Evolutionary conservation across 2,329 filamentous ascomycete species (phyloP).

Genomic region (Davidsoniella neocaledoniae): DNA sequence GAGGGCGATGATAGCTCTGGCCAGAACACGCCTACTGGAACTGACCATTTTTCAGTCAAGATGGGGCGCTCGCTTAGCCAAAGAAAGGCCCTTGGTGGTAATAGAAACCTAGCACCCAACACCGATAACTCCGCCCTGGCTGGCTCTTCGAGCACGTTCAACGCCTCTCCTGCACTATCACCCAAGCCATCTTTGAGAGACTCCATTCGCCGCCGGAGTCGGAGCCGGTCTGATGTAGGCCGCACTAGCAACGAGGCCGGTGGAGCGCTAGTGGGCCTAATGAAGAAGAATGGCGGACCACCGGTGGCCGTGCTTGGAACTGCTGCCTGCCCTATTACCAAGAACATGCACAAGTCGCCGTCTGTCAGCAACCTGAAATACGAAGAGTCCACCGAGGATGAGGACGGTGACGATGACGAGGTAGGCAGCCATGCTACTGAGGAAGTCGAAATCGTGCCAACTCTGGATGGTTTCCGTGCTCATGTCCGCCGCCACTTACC

Average conservation of each 20-base stretch:
- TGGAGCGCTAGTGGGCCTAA: constrained; percentile 30
- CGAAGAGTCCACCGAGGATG: constrained; percentile 41
- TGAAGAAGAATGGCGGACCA: constrained; percentile 36
- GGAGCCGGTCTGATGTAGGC: constrained; percentile 37
- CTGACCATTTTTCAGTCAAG: constrained; percentile 21
- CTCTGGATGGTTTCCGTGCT: constrained; percentile 56
- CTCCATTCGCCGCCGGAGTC: constrained; percentile 30
- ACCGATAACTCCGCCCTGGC: constrained; percentile 39
- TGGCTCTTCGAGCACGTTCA: constrained; percentile 32
- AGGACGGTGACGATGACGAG: constrained; percentile 43
- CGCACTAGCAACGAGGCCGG: constrained; percentile 25
- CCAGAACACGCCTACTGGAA: constrained; percentile 5
- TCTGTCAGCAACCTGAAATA: background rate
- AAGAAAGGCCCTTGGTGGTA: constrained; percentile 33
- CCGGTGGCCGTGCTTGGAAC: constrained; percentile 25
- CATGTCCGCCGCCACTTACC: constrained; percentile 63
- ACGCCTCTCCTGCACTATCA: constrained; percentile 32
- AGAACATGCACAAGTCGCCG: background rate
- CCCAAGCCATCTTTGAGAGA: constrained; percentile 32
- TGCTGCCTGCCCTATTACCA: background rate
- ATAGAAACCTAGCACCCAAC: constrained; percentile 40
- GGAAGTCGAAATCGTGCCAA: constrained; percentile 52
- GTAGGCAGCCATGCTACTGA: constrained; percentile 42
- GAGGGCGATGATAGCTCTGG: background rate
- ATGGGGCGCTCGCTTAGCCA: constrained; percentile 35